These are phyloP conservation scores for Dryas drummondii DNA, from an alignment of 306 rosid species.

Conservation along the genomic window DNA sequence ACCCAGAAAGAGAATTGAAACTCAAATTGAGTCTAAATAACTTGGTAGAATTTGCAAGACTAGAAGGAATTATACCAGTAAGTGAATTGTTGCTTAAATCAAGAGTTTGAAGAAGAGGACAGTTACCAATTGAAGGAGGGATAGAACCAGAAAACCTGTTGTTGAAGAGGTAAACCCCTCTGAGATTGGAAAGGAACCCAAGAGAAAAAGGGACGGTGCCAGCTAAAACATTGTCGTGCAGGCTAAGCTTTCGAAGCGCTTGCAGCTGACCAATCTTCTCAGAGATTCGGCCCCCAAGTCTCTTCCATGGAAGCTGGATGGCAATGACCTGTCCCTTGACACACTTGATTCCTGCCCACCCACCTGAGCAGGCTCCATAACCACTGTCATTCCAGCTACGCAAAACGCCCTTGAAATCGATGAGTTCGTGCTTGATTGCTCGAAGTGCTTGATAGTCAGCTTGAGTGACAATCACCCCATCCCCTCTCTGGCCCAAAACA, in stretches of 20 bases:
- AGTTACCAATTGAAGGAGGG: conserved; percentile 74
- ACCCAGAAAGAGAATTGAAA: conserved; percentile 75
- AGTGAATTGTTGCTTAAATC: conserved; percentile 80
- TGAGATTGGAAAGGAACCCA: conserved; percentile 69
- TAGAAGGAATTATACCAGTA: conserved; percentile 64
- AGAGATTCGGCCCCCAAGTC: conserved; percentile 72
- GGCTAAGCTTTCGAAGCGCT: conserved; percentile 70
- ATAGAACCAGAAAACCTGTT: conserved; percentile 80
- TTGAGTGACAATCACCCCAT: conserved; percentile 57
- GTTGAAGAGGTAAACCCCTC: conserved; percentile 93
- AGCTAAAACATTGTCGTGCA: conserved; percentile 65
- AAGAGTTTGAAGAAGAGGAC: conserved; percentile 72
- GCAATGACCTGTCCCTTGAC: conserved; percentile 82
- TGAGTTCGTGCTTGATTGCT: conserved; percentile 61
- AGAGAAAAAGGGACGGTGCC: conserved; percentile 69
- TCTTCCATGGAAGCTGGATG: conserved; percentile 93
- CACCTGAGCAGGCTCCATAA: conserved; percentile 77
- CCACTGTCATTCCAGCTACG: conserved; percentile 88
- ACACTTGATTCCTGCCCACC: conserved; percentile 93
- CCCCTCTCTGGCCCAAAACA: conserved; percentile 51
- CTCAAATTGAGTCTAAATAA: conserved; percentile 73
- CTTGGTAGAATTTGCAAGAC: conserved; percentile 64
- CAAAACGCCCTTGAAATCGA: conserved; percentile 60
- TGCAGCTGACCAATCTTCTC: conserved; percentile 77
- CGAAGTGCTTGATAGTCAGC: conserved; percentile 62